Evolutionary conservation across 202 grass and related monocot species (phyloP).

Genomic region (Dendrocalamus latiflorus): DNA sequence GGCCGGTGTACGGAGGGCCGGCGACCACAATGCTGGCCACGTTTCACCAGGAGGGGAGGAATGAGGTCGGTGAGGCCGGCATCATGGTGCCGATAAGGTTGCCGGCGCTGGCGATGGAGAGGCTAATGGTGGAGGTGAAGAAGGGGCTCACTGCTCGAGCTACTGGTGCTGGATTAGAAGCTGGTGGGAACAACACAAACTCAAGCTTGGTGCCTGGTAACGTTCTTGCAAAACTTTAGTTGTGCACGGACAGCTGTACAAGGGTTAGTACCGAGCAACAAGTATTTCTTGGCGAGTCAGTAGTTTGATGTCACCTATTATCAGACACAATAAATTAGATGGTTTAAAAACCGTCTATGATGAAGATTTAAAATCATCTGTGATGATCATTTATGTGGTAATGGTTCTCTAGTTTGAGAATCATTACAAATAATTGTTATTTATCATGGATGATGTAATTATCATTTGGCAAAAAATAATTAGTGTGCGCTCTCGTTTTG

Average conservation of each 20-base stretch:
- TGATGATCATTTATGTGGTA: no score
- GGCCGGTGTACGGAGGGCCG: constrained; percentile 18
- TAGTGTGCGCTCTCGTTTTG: no score
- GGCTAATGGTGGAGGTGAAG: neutral
- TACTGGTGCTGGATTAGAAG: neutral
- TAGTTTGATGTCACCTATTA: no score
- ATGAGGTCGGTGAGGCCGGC: neutral
- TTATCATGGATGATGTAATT: no score
- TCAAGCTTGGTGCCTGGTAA: neutral
- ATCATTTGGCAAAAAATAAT: no score
- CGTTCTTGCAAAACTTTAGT: neutral
- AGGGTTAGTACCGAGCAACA: no score
- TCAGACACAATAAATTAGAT: no score
- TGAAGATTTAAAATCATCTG: no score
- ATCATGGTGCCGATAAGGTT: constrained; percentile 18
- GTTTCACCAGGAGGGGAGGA: constrained; percentile 25
- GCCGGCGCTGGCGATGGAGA: neutral
- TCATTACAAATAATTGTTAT: no score
- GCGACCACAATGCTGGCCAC: constrained; percentile 26
- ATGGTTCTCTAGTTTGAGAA: no score
- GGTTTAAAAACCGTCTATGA: accelerated
- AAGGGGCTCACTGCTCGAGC: neutral
- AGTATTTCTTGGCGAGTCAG: no score
- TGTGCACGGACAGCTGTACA: neutral
- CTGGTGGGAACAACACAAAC: neutral